phyloP scores from a whole-genome alignment of 305 asterid genomes.

The Plantago lanceolata region DNA sequence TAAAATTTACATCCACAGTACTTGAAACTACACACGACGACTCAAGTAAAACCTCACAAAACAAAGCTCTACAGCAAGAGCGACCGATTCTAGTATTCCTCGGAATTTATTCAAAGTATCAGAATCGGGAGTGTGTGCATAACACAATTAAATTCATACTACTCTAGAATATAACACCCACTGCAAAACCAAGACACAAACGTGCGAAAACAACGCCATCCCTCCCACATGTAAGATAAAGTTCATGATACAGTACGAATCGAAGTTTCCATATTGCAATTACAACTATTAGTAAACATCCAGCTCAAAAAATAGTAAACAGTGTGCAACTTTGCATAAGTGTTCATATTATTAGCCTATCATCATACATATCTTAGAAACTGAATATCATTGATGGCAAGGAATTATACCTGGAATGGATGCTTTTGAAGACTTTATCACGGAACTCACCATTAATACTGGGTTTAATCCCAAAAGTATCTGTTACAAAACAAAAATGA shows the following conservation, averaged over 20 bases:
- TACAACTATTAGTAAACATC: too few relatives aligned
- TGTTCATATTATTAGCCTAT: not conserved
- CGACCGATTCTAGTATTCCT: not conserved
- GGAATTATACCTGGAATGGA: conserved; percentile 56
- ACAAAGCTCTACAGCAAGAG: not conserved
- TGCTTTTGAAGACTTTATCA: conserved; percentile 55
- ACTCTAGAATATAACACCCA: too few relatives aligned
- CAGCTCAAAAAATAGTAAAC: too few relatives aligned
- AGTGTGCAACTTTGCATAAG: too few relatives aligned
- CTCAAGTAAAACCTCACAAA: not conserved
- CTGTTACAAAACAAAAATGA: conserved; percentile 31
- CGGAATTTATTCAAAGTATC: too few relatives aligned
- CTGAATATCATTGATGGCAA: conserved; percentile 10
- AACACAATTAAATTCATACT: too few relatives aligned
- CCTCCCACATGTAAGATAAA: too few relatives aligned
- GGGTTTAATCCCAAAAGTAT: conserved; percentile 45
- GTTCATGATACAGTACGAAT: too few relatives aligned
- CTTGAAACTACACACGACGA: not conserved
- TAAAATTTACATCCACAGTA: conserved; percentile 8
- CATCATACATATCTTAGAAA: not conserved
- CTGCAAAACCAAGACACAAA: too few relatives aligned
- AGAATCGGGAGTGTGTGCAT: too few relatives aligned
- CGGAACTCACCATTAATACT: conserved; percentile 65
- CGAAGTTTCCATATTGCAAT: too few relatives aligned
- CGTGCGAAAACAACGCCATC: too few relatives aligned